Base-by-base conservation (phyloP, 176 grass and related monocot genomes). In the Aegilops sharonensis region DNA sequence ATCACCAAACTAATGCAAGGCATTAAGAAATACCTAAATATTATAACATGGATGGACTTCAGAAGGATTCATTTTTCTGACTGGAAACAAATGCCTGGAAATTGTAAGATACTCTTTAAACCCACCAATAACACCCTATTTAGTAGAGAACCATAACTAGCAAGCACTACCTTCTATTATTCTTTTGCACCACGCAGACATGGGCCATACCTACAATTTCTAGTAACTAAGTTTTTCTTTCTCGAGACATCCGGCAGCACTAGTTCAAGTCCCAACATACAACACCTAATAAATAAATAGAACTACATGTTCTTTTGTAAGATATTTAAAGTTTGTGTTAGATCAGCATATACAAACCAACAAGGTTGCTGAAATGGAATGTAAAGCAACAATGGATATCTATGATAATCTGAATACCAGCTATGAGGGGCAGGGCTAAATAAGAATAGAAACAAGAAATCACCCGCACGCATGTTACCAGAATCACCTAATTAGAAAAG, bases 311-410 rank as follows among this genome's bases (percentile, higher is more conserved):
- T 47, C 30, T 69, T 77, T 9, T 13, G 10, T 69, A 34, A 37
- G 4, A 45, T 45, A 83, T 5, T 34, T 43, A 83, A 85, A 59
- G 6, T 0, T 11, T 34, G 61, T 50, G 68, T 61, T 25, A 69
- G 61, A 31, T 78, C 79, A 36, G 20, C n/a, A 8, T 78, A 88
- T 64, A 89, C 7, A 79, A 79, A 89, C 40, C 39, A 4, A 27
- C 17, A 64, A 76, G 47, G 45, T 76, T 21, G 17, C 32, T 82
- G 42, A 72, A 78, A 48, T 64, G 54, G 31, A 54, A 79, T 3
- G 21, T 70, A 4, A 79, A 42, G 34, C 68, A 79, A 80, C 18
- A n/a, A 45, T 43, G n/a, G 54, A 80, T 47, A 81, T 32, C 64
- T 74, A 66, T 30, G 13, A 47, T 56, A 77, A 77, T 3, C 37